Conservation (phyloP, 768 basidiomycete genomes). For the Lentinula lateritia region DNA sequence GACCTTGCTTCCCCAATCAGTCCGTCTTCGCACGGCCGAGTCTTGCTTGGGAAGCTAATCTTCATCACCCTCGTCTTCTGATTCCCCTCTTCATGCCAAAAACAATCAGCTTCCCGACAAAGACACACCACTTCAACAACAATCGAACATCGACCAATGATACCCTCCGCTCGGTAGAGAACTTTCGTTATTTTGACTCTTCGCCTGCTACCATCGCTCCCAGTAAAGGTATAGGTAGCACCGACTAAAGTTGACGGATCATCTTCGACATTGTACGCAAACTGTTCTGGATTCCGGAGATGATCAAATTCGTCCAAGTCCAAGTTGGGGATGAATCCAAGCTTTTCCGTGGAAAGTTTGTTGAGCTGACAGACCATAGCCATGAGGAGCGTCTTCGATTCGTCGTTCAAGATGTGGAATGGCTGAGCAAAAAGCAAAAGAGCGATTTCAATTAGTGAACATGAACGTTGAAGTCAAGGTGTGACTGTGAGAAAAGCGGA, state of each 20-base stretch:
- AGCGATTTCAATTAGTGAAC: too few species aligned
- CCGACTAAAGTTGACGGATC: not conserved
- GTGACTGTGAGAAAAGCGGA: too few species aligned
- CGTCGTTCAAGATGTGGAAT: not conserved
- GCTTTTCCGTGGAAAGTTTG: not conserved
- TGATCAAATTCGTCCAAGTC: not conserved
- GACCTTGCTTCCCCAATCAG: not conserved
- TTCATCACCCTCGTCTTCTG: not conserved
- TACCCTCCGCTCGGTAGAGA: not conserved
- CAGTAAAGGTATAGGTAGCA: not conserved
- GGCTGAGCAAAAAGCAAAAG: not conserved
- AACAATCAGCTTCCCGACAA: not conserved
- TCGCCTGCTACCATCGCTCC: not conserved
- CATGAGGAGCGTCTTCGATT: not conserved
- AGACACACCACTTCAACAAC: not conserved
- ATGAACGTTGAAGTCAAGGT: too few species aligned
- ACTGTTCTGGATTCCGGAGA: not conserved
- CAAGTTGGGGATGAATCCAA: not conserved
- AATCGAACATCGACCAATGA: not conserved
- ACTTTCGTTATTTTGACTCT: not conserved
- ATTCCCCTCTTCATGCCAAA: not conserved
- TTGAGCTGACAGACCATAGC: not conserved
- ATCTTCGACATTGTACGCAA: not conserved
- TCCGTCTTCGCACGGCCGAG: not conserved
- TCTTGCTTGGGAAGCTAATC: not conserved